phyloP scores from a whole-genome alignment of 2,329 filamentous ascomycete species.

The Pseudogymnoascus sp. region DNA sequence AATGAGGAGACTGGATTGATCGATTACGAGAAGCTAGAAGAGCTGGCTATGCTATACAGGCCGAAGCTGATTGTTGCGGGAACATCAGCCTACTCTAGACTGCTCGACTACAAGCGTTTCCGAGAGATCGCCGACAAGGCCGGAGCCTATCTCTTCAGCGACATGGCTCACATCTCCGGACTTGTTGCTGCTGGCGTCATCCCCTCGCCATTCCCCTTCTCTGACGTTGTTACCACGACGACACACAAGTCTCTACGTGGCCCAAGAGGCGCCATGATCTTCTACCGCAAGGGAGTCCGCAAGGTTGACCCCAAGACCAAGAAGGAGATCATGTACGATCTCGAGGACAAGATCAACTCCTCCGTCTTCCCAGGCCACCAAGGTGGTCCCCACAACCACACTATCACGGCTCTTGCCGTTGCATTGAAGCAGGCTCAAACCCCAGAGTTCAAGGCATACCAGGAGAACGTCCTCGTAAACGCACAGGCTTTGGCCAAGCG shows the following conservation, averaged over 20 bases:
- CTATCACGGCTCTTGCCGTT: slow-evolving; percentile 90
- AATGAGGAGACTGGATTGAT: slow-evolving; percentile 88
- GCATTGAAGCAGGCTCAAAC: slow-evolving; percentile 89
- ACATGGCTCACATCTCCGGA: slow-evolving; percentile 97
- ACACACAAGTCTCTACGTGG: slow-evolving; percentile 97
- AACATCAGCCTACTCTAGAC: slow-evolving; percentile 88
- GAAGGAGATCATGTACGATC: slow-evolving; percentile 78
- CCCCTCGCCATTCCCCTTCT: slow-evolving; percentile 79
- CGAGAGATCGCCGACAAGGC: slow-evolving; percentile 85
- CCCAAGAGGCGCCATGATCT: slow-evolving; percentile 94
- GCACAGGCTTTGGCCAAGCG: slow-evolving; percentile 76
- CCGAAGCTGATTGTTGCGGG: slow-evolving; percentile 95
- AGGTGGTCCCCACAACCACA: slow-evolving; percentile 97
- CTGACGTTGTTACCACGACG: slow-evolving; percentile 94
- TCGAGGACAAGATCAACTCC: slow-evolving; percentile 88
- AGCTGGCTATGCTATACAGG: slow-evolving; percentile 79
- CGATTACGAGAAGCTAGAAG: slow-evolving; percentile 87
- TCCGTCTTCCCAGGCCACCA: slow-evolving; percentile 98
- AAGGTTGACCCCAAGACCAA: slow-evolving; percentile 66
- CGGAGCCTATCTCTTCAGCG: slow-evolving; percentile 85
- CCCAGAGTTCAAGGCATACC: slow-evolving; percentile 86
- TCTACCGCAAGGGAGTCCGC: slow-evolving; percentile 89
- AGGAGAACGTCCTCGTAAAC: slow-evolving; percentile 83
- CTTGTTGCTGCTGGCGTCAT: slow-evolving; percentile 87
- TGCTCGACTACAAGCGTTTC: slow-evolving; percentile 93